Evolutionary conservation across 192 early-diverging fungal species (phyloP).

Genomic region (Pilobolus umbonatus): DNA sequence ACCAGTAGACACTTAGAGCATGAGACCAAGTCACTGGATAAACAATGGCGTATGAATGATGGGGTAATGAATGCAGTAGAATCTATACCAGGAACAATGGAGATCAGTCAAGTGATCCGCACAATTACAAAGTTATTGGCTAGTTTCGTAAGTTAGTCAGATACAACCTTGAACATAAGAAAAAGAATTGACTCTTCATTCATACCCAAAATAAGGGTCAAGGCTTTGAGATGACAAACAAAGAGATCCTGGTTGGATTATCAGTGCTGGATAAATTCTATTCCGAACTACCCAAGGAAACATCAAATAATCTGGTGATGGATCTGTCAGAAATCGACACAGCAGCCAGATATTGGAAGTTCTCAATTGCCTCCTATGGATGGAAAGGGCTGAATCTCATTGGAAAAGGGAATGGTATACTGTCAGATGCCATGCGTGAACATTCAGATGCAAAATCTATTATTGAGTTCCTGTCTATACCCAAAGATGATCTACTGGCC

Average conservation of each 20-base stretch:
- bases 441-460: slow-evolving; percentile 64
- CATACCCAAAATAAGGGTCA: slow-evolving; percentile 40
- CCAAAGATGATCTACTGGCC: slow-evolving; percentile 58
- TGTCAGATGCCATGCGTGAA: slow-evolving; percentile 60
- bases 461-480: slow-evolving; percentile 55
- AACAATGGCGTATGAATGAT: not conserved
- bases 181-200: not conserved
- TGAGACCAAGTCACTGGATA: not conserved
- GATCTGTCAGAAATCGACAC: slow-evolving; percentile 29
- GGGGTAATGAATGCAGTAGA: slow-evolving; percentile 15
- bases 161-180: not conserved
- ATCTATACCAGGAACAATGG: slow-evolving; percentile 20
- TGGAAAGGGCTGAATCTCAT: slow-evolving; percentile 72
- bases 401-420: slow-evolving; percentile 59
- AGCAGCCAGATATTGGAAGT: slow-evolving; percentile 37
- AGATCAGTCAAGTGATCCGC: slow-evolving; percentile 23
- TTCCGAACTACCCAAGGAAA: slow-evolving; percentile 34
- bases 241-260: slow-evolving; percentile 60
- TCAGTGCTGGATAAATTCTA: slow-evolving; percentile 64
- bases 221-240: slow-evolving; percentile 64
- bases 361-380: slow-evolving; percentile 48
- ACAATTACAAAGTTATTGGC: slow-evolving; percentile 27
- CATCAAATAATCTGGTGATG: slow-evolving; percentile 35
- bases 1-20: not conserved
- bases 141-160: slow-evolving; percentile 24